These are phyloP conservation scores for Trichomonascaceae sp. DNA, from an alignment of 1,139 yeast species.

Conservation along the genomic window DNA sequence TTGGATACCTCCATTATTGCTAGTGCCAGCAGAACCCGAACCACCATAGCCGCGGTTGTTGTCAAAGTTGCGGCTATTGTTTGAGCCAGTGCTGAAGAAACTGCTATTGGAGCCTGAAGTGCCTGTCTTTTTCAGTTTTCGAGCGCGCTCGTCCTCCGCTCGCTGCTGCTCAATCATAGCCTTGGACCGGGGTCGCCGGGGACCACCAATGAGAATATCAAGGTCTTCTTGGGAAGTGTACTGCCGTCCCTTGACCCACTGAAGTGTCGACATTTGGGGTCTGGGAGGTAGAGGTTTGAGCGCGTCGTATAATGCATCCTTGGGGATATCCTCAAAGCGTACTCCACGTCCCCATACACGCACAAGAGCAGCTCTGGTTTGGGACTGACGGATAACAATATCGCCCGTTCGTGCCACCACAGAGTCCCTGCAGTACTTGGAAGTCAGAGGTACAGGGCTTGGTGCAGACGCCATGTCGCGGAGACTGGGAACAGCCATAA, in stretches of 20 bases:
- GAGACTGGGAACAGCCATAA: slow-evolving; percentile 41
- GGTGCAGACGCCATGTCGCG: slow-evolving; percentile 33
- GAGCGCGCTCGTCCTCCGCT: slow-evolving; percentile 13
- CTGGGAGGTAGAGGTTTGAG: slow-evolving; percentile 50
- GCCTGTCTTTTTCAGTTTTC: slow-evolving; percentile 8
- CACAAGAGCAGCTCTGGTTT: slow-evolving; percentile 43
- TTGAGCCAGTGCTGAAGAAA: background rate
- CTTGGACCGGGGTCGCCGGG: slow-evolving; percentile 26
- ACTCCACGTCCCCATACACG: slow-evolving; percentile 33
- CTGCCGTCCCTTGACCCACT: slow-evolving; percentile 76
- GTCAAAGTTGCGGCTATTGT: slow-evolving; percentile 6
- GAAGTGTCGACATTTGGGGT: slow-evolving; percentile 51
- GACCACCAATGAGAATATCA: slow-evolving; percentile 27
- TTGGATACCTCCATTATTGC: slow-evolving; percentile 18
- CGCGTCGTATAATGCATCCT: slow-evolving; percentile 31
- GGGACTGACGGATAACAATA: slow-evolving; percentile 44
- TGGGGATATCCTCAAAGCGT: slow-evolving; percentile 15
- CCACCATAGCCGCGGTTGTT: slow-evolving; percentile 3
- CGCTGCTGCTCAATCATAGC: slow-evolving; percentile 18
- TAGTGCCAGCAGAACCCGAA: slow-evolving; percentile 2
- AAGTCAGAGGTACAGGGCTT: slow-evolving; percentile 31
- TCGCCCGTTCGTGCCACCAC: slow-evolving; percentile 62
- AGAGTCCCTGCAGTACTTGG: slow-evolving; percentile 31
- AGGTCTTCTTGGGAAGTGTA: slow-evolving; percentile 44
- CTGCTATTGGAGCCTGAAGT: background rate